These are phyloP conservation scores for Papiliotrema terrestris DNA, from an alignment of 1,284 basidiomycete species.

Conservation along the genomic window DNA sequence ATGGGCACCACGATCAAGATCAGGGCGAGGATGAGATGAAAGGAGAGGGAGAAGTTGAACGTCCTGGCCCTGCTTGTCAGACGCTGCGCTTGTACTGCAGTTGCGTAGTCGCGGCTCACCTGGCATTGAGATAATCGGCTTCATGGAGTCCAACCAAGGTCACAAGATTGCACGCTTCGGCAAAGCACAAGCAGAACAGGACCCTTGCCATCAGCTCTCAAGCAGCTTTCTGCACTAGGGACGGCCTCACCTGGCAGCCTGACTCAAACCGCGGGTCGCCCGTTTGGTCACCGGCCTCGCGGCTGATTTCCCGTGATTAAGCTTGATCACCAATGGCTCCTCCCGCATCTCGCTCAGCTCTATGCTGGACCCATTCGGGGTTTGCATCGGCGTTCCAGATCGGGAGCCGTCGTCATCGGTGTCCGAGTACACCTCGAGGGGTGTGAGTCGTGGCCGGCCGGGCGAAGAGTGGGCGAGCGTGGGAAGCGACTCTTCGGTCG, in stretches of 20 bases:
- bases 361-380: background rate
- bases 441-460: background rate
- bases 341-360: background rate
- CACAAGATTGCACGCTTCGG: constrained; percentile 46
- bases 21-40: constrained; percentile 42
- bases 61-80: constrained; percentile 29
- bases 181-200: constrained; percentile 46
- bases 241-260: constrained; percentile 29
- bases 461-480: background rate
- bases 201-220: constrained; percentile 21
- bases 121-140: constrained; percentile 37
- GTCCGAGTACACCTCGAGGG: constrained; percentile 2
- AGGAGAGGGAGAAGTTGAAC: constrained; percentile 46
- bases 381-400: background rate
- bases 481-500: constrained; percentile 24
- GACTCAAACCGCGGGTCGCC: constrained; percentile 36
- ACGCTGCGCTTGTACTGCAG: background rate
- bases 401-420: constrained; percentile 2
- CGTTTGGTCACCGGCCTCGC: constrained; percentile 26
- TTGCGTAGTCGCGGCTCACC: constrained; percentile 13
- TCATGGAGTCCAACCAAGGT: constrained; percentile 45
- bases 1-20: constrained; percentile 45
- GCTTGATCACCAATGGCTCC: constrained; percentile 22
- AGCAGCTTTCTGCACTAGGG: background rate
- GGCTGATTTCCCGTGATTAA: constrained; percentile 19